Evolutionary conservation across 2,329 filamentous ascomycete species (phyloP).

Genomic region (Didymosphaeria variabile): DNA sequence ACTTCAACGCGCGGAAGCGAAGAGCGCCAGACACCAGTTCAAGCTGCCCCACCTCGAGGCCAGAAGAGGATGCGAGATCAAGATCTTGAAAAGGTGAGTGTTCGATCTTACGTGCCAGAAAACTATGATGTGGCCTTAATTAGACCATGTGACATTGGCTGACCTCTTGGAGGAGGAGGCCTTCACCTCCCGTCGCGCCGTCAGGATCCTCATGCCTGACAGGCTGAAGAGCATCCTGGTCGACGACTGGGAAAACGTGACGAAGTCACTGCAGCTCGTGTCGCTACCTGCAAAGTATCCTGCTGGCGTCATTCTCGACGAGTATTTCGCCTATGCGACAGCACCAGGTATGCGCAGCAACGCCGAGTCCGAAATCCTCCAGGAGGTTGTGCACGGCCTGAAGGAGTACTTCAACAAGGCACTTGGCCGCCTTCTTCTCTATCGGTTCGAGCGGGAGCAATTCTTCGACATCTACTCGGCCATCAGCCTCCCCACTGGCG

Average conservation of each 20-base stretch:
- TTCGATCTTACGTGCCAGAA: background rate
- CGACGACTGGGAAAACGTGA: constrained; percentile 99
- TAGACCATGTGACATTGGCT: background rate
- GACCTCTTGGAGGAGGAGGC: constrained; percentile 75
- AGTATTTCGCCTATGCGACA: constrained; percentile 80
- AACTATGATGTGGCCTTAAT: background rate
- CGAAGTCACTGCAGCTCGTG: constrained; percentile 91
- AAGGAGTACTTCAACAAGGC: constrained; percentile 94
- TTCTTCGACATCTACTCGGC: constrained; percentile 79
- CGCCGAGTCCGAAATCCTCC: constrained; percentile 82
- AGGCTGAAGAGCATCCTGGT: constrained; percentile 91
- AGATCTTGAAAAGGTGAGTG: constrained; percentile 78
- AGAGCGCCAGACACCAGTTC: constrained; percentile 72
- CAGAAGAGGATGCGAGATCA: constrained; percentile 80
- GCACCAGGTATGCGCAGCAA: constrained; percentile 66
- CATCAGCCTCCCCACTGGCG: constrained; percentile 69
- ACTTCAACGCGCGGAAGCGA: constrained; percentile 78
- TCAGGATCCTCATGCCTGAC: constrained; percentile 87
- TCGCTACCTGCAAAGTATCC: constrained; percentile 80
- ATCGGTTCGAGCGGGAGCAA: constrained; percentile 92
- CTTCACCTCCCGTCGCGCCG: constrained; percentile 83
- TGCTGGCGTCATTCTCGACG: constrained; percentile 79
- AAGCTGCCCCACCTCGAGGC: constrained; percentile 67
- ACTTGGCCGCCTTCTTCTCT: constrained; percentile 87
- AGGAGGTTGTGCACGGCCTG: constrained; percentile 86